Conservation (phyloP, 352 stramenopile genomes). For the Phytophthora rubi region DNA sequence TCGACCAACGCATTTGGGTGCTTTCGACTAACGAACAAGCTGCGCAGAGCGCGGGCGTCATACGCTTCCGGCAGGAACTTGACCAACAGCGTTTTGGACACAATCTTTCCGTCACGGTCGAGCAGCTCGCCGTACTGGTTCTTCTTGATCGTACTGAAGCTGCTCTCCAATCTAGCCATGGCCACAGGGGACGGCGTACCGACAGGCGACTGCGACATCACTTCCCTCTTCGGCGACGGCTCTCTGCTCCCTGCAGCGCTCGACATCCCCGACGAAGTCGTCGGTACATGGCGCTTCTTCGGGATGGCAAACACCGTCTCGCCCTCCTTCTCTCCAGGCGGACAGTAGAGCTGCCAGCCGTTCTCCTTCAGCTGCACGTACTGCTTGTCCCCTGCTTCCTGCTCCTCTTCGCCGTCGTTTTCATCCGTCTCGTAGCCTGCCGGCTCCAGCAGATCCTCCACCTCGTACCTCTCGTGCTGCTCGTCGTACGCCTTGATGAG, state of each 20-base stretch:
- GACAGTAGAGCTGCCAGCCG: slow-evolving; percentile 79
- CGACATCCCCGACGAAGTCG: slow-evolving; percentile 20
- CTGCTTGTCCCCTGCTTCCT: slow-evolving; percentile 38
- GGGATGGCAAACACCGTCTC: slow-evolving; percentile 84
- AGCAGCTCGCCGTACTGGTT: slow-evolving; percentile 47
- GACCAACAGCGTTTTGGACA: slow-evolving; percentile 73
- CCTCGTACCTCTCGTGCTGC: slow-evolving; percentile 54
- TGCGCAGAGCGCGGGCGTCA: slow-evolving; percentile 44
- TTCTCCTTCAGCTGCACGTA: slow-evolving; percentile 47
- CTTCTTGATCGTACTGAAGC: slow-evolving; percentile 27
- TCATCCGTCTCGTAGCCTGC: slow-evolving; percentile 42
- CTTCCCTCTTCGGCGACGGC: slow-evolving; percentile 44
- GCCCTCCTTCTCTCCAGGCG: slow-evolving; percentile 59
- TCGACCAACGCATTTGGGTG: slow-evolving; percentile 47
- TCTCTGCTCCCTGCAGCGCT: slow-evolving; percentile 40
- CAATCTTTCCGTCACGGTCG: slow-evolving; percentile 52
- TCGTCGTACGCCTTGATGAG: slow-evolving; percentile 58
- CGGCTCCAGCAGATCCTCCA: slow-evolving; percentile 48
- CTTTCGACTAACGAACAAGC: slow-evolving; percentile 53
- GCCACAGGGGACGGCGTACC: slow-evolving; percentile 22
- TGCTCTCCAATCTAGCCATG: slow-evolving; percentile 21
- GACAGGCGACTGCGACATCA: slow-evolving; percentile 25
- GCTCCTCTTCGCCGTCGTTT: slow-evolving; percentile 48
- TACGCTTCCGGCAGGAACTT: slow-evolving; percentile 70
- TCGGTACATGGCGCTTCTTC: slow-evolving; percentile 49